A percentile compares a stretch with the other conserved stretches of the same genome.
These are phyloP conservation scores for Dissophora globulifera DNA, from an alignment of 192 early-diverging fungal species.

Conservation along the genomic window DNA sequence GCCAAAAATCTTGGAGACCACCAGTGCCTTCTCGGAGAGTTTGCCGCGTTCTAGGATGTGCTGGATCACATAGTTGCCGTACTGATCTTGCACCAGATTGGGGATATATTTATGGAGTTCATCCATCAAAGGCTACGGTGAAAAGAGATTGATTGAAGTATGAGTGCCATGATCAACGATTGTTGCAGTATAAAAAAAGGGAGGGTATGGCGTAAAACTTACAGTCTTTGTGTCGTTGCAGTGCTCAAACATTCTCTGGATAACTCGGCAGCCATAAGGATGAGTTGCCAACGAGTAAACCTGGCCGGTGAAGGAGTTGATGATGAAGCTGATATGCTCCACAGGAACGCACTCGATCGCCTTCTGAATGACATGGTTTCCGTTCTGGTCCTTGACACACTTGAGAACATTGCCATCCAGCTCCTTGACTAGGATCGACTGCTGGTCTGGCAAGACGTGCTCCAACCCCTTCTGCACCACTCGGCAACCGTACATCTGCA, in stretches of 20 bases:
- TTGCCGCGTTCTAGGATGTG: slow-evolving; percentile 96
- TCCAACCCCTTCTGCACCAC: slow-evolving; percentile 98
- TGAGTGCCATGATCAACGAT: not conserved
- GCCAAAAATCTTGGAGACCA: slow-evolving; percentile 91
- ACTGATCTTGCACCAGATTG: slow-evolving; percentile 96
- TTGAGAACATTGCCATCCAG: slow-evolving; percentile 96
- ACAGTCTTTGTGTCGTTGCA: slow-evolving; percentile 89
- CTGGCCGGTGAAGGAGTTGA: slow-evolving; percentile 97
- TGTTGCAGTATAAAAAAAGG: too few relatives aligned
- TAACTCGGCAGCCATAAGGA: slow-evolving; percentile 98
- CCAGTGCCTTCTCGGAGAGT: slow-evolving; percentile 85
- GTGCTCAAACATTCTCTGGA: slow-evolving; percentile 99
- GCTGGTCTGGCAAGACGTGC: slow-evolving; percentile 91
- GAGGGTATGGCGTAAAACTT: too few relatives aligned
- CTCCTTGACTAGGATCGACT: slow-evolving; percentile 89
- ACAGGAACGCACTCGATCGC: slow-evolving; percentile 96
- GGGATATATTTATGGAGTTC: slow-evolving; percentile 94
- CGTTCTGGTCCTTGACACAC: slow-evolving; percentile 99
- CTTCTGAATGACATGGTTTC: slow-evolving; percentile 99
- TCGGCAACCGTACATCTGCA: slow-evolving; percentile 99
- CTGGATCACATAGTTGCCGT: slow-evolving; percentile 99
- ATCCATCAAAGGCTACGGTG: slow-evolving; percentile 90
- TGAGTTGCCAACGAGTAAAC: slow-evolving; percentile 97
- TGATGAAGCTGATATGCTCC: slow-evolving; percentile 95
- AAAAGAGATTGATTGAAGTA: too few relatives aligned